These are phyloP conservation scores for Pseudopediastrum boryanum DNA, from an alignment of 139 green algal genomes.

Conservation along the genomic window DNA sequence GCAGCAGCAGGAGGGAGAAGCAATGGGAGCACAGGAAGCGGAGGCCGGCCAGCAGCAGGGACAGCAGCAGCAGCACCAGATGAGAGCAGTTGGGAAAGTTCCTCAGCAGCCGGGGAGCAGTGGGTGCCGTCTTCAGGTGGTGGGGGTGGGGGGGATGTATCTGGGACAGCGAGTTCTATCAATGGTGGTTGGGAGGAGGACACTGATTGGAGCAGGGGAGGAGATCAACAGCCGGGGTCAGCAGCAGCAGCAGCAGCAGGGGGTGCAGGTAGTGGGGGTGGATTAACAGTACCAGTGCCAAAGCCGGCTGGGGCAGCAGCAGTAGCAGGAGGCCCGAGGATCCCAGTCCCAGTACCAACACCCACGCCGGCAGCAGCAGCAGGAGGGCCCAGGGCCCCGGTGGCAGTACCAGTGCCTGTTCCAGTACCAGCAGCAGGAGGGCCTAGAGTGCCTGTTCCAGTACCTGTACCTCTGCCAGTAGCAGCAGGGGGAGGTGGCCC, in stretches of 20 bases:
- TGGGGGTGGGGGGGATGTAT: too few relatives aligned
- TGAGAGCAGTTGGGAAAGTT: not conserved
- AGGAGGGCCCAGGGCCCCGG: not conserved
- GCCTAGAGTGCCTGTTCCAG: not conserved
- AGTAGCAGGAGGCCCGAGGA: constrained; percentile 1
- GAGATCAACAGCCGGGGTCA: too few relatives aligned
- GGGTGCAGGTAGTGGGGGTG: not conserved
- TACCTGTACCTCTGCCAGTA: constrained; percentile 1
- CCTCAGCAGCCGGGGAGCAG: too few relatives aligned
- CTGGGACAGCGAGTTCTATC: too few relatives aligned
- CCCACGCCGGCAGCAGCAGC: constrained; percentile 3
- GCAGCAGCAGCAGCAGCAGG: not conserved
- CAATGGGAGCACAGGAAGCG: too few relatives aligned
- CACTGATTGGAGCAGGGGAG: too few relatives aligned
- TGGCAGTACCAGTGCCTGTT: not conserved
- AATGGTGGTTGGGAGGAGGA: too few relatives aligned
- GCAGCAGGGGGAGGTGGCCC: constrained; percentile 18
- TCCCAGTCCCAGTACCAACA: not conserved
- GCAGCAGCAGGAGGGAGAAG: not conserved
- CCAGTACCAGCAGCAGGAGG: constrained; percentile 30
- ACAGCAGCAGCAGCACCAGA: not conserved
- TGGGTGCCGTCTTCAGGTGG: too few relatives aligned
- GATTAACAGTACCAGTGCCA: not conserved
- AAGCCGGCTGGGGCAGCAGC: not conserved
- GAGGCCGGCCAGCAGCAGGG: not conserved